phyloP scores from a whole-genome alignment of 345 rosid genomes.

The Hibiscus tridactylites region DNA sequence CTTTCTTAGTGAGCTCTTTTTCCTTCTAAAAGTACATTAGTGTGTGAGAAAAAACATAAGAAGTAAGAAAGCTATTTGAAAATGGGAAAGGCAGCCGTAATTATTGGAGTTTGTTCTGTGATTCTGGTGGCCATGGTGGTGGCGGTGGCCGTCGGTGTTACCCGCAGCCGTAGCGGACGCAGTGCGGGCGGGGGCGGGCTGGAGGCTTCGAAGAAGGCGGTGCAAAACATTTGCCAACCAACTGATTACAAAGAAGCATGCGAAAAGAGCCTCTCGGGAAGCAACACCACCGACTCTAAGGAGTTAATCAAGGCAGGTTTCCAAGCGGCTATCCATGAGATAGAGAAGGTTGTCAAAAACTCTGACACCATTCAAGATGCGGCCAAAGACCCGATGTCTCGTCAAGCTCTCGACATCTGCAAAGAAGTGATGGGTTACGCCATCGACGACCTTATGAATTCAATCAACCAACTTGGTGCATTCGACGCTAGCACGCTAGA shows the following conservation, averaged over 20 bases:
- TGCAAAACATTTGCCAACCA: constrained; percentile 48
- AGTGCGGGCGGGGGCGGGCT: not conserved
- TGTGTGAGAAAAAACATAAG: no score
- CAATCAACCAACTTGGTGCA: no score
- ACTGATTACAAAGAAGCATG: constrained; percentile 54
- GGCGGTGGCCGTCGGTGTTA: constrained; percentile 35
- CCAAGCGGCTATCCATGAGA: not conserved
- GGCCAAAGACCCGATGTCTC: not conserved
- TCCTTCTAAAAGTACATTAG: no score
- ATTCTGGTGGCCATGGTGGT: constrained; percentile 61
- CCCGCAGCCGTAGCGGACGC: not conserved
- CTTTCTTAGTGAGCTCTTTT: no score
- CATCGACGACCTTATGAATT: no score
- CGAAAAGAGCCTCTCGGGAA: not conserved
- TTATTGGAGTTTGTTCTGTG: constrained; percentile 5
- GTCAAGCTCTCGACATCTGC: no score
- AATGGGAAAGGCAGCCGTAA: not conserved
- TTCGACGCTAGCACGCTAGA: no score
- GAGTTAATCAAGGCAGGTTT: not conserved
- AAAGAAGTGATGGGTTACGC: no score
- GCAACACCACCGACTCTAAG: not conserved
- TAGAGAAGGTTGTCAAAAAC: not conserved
- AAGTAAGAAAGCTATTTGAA: not conserved
- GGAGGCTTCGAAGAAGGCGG: constrained; percentile 30
- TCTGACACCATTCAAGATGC: not conserved